Base-by-base conservation (phyloP, 495 filamentous ascomycete species). In the Stereocaulon alpinum region DNA sequence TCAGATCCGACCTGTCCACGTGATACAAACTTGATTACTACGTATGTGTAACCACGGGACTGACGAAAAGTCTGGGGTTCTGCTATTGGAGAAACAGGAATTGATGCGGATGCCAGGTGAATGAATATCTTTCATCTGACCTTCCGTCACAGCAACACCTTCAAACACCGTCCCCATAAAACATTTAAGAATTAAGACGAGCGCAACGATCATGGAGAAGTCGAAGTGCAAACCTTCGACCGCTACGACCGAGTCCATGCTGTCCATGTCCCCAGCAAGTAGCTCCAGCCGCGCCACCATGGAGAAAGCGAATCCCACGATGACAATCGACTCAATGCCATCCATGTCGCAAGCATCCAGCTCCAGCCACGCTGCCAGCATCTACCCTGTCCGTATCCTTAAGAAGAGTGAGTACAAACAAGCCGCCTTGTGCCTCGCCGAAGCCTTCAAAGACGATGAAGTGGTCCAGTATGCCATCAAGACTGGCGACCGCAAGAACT, bases 401-500 rank as follows among this genome's bases (percentile, higher is more conserved):
- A 70, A 71, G 55, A 78, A 81, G 61, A 70, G 75, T 54, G 83
- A 89, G 68, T 85, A 79, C 72, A 80, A 81, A 63, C 77, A 82
- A 67, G 87, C 85, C 18, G 83, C 84, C 37, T 66, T 76, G 17
- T 82, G 80, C 62, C 79, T 92, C 56, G 84, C 87, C 32, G 78
- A 88, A 68, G 86, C 88, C 52, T 92, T 92, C 71, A 82, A 79
- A 58, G 77, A 82, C 61, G 87, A 91, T 67, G 82, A 86, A 40
- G 81, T 89, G 43, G 80, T 82, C 44, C 75, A 77, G 68, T 92
- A 91, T 71, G 82, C 88, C 68, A 65, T 81, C 63, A 80, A 88
- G 63, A 81, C 83, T 40, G 80, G 80, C 63, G 85, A 88, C 68
- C 78, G 78, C 67, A 76, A 73, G 61, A 72, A 74, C 44, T 80